phyloP scores from a whole-genome alignment of 2,329 filamentous ascomycete genomes.

The Fusarium sp. region DNA sequence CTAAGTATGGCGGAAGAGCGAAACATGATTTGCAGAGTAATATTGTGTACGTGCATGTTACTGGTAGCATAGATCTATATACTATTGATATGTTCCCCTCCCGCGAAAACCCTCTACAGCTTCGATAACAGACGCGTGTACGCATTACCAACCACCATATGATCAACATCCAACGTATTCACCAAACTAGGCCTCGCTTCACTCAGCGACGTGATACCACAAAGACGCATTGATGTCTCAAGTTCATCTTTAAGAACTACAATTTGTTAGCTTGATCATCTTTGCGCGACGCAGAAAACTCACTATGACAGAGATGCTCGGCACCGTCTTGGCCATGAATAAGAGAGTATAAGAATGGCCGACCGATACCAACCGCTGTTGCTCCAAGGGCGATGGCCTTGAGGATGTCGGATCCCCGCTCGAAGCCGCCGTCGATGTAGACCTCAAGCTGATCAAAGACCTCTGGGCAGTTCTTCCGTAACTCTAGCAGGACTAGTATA shows the following conservation, averaged over 20 bases:
- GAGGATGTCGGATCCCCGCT: conserved; percentile 61
- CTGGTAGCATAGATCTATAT: not conserved
- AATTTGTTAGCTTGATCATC: fast-evolving
- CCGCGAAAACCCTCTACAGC: not conserved
- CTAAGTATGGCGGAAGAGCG: fast-evolving
- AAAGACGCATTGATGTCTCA: conserved; percentile 43
- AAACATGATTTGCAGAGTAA: no score
- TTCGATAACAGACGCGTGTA: conserved; percentile 12
- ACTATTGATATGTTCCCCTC: not conserved
- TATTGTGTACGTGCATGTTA: not conserved
- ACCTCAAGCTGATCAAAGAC: conserved; percentile 59
- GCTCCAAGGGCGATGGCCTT: conserved; percentile 63
- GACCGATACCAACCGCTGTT: conserved; percentile 61
- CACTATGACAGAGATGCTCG: conserved; percentile 63
- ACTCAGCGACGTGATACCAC: conserved; percentile 40
- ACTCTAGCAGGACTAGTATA: conserved; percentile 59
- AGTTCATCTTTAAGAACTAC: conserved; percentile 43
- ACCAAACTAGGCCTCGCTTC: conserved; percentile 40
- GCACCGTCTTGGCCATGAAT: conserved; percentile 63
- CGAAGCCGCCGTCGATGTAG: conserved; percentile 62
- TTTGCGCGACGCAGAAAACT: conserved; percentile 39
- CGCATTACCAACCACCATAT: conserved; percentile 33
- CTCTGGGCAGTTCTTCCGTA: conserved; percentile 57
- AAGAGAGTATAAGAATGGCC: conserved; percentile 61
- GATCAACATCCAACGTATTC: conserved; percentile 43